Conservation (phyloP, 2,329 filamentous ascomycete genomes). For the Fusarium euwallaceae region DNA sequence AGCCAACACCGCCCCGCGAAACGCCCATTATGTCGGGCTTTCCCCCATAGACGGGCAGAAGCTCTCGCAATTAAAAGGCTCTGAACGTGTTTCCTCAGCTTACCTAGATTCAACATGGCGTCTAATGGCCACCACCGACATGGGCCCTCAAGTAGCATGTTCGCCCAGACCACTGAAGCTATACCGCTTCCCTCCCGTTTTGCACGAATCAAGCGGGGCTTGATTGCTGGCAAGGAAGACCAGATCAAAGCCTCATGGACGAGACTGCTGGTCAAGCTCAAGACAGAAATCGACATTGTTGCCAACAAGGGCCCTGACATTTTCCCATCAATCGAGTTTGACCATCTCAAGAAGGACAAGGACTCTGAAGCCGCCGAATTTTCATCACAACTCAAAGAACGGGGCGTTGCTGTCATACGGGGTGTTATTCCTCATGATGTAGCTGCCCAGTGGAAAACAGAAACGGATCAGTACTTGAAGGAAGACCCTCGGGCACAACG, state of each 20-base stretch:
- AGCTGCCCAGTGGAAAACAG: slow-evolving; percentile 61
- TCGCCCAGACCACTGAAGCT: slow-evolving; percentile 45
- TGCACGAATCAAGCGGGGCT: slow-evolving; percentile 55
- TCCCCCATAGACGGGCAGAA: slow-evolving; percentile 8
- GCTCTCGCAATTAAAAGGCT: neutral
- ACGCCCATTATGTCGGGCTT: slow-evolving; percentile 11
- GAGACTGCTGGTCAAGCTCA: slow-evolving; percentile 54
- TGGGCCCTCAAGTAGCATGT: slow-evolving; percentile 46
- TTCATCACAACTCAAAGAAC: slow-evolving; percentile 44
- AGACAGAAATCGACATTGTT: slow-evolving; percentile 55
- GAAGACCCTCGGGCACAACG: slow-evolving; percentile 58
- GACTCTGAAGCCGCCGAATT: slow-evolving; percentile 44
- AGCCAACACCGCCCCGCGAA: slow-evolving; percentile 14
- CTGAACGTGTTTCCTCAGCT: neutral
- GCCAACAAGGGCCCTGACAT: slow-evolving; percentile 47
- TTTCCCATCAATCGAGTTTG: slow-evolving; percentile 59
- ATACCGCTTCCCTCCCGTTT: slow-evolving; percentile 57
- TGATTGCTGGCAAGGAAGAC: slow-evolving; percentile 55
- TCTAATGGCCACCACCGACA: slow-evolving; percentile 34
- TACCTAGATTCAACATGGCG: slow-evolving; percentile 27
- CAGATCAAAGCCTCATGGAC: slow-evolving; percentile 55
- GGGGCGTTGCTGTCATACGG: slow-evolving; percentile 51
- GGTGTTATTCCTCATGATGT: slow-evolving; percentile 48
- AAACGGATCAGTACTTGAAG: slow-evolving; percentile 65
- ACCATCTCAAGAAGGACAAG: slow-evolving; percentile 51